These are phyloP conservation scores for Solanum megistacrolobum DNA, from an alignment of 257 asterid genomes.

Conservation along the genomic window DNA sequence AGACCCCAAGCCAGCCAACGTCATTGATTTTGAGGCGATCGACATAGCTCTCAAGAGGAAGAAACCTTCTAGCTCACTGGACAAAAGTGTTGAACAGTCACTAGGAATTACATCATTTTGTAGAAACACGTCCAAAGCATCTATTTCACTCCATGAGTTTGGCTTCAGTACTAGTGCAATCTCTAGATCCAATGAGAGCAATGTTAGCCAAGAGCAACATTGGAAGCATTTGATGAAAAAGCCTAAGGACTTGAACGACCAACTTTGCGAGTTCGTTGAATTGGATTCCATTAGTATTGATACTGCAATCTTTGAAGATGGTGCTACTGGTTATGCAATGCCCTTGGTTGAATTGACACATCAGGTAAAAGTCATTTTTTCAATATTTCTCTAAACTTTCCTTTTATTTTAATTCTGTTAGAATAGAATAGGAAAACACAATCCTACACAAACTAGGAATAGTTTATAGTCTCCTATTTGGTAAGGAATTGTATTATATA, in stretches of 20 bases:
- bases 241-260: neutral
- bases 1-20: neutral
- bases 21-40: neutral
- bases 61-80: neutral
- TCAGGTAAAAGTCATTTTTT: neutral
- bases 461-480: no score
- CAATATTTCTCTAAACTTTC: neutral
- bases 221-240: neutral
- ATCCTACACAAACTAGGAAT: no score
- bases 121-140: no score
- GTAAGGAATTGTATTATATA: no score
- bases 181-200: neutral
- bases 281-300: neutral
- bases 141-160: no score
- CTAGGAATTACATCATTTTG: no score
- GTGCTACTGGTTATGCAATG: neutral
- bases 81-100: neutral
- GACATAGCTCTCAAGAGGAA: neutral
- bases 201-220: no score
- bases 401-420: neutral
- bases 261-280: neutral
- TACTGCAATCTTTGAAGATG: neutral
- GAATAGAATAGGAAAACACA: no score
- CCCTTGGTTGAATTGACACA: neutral
- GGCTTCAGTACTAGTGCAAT: neutral